Evolutionary conservation across 2,329 filamentous ascomycete species (phyloP).

Genomic region (Diplodia intermedia): DNA sequence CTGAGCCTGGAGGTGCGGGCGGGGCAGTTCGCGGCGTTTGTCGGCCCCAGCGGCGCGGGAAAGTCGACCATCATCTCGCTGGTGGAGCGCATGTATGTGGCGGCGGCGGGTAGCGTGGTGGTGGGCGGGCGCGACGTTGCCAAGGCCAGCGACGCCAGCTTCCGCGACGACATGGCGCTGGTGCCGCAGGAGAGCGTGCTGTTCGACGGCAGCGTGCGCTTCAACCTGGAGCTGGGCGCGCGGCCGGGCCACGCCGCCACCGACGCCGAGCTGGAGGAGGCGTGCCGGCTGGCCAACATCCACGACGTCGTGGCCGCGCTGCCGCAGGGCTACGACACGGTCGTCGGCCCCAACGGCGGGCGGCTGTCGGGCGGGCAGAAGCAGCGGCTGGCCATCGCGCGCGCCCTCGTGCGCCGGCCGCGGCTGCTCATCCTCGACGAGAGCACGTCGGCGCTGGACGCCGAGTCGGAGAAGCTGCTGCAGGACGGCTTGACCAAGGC

Average conservation of each 20-base stretch:
- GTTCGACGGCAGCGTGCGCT: slow-evolving; percentile 56
- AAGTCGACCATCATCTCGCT: slow-evolving; percentile 69
- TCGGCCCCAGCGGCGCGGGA: slow-evolving; percentile 70
- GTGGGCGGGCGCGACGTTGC: slow-evolving; percentile 59
- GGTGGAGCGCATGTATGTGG: slow-evolving; percentile 62
- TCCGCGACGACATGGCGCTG: slow-evolving; percentile 49
- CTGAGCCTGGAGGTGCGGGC: slow-evolving; percentile 64
- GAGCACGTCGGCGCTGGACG: slow-evolving; percentile 52
- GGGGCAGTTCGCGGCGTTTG: slow-evolving; percentile 68
- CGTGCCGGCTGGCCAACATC: slow-evolving; percentile 72
- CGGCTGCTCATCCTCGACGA: slow-evolving; percentile 53
- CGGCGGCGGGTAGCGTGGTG: slow-evolving; percentile 57
- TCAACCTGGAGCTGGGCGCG: slow-evolving; percentile 58
- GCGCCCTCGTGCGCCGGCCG: slow-evolving; percentile 52
- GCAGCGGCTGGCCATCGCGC: slow-evolving; percentile 53
- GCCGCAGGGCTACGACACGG: slow-evolving; percentile 70
- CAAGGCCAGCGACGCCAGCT: slow-evolving; percentile 36
- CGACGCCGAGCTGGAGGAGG: slow-evolving; percentile 68
- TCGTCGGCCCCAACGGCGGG: slow-evolving; percentile 50
- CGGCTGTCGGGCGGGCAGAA: slow-evolving; percentile 53
- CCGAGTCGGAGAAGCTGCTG: slow-evolving; percentile 51
- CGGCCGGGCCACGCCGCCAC: slow-evolving; percentile 63
- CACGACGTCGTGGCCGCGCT: slow-evolving; percentile 70
- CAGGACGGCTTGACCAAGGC: slow-evolving; percentile 49
- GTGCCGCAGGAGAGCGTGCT: slow-evolving; percentile 58